Evolutionary conservation across 345 rosid genomes (phyloP).

Genomic region (Citrus cavaleriei): DNA sequence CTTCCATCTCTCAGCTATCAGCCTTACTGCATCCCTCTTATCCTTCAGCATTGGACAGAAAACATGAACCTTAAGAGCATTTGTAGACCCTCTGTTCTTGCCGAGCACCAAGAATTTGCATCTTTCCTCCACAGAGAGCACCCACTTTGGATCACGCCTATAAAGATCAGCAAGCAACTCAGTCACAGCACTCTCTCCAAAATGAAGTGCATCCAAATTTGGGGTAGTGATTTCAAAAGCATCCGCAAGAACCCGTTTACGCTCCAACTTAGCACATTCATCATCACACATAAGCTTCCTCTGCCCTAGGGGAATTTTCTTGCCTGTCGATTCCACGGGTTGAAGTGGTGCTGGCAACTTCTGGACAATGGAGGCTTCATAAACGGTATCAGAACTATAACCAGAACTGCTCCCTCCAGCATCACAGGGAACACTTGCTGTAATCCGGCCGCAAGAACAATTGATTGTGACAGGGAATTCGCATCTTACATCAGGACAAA

Average conservation of each 20-base stretch:
- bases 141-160: slow-evolving; percentile 96
- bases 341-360: slow-evolving; percentile 74
- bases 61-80: slow-evolving; percentile 74
- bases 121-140: slow-evolving; percentile 85
- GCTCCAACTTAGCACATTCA: slow-evolving; percentile 88
- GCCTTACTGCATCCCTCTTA: slow-evolving; percentile 78
- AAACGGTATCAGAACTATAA: slow-evolving; percentile 38
- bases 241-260: slow-evolving; percentile 84
- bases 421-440: slow-evolving; percentile 79
- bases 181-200: slow-evolving; percentile 71
- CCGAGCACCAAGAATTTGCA: slow-evolving; percentile 89
- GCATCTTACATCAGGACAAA: slow-evolving; percentile 89
- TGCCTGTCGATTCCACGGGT: slow-evolving; percentile 55
- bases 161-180: slow-evolving; percentile 75
- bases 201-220: slow-evolving; percentile 80
- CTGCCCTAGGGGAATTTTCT: slow-evolving; percentile 72
- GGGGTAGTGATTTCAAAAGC: slow-evolving; percentile 81
- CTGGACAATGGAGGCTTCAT: slow-evolving; percentile 61
- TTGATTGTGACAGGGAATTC: slow-evolving; percentile 62
- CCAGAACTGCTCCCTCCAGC: slow-evolving; percentile 56
- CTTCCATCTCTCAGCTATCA: slow-evolving; percentile 97
- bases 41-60: slow-evolving; percentile 92
- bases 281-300: slow-evolving; percentile 88
- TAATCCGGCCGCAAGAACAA: slow-evolving; percentile 84
- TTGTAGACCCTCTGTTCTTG: slow-evolving; percentile 55